Evolutionary conservation across 2,329 filamentous ascomycete genomes (phyloP).

Genomic region (Monilinia laxa): DNA sequence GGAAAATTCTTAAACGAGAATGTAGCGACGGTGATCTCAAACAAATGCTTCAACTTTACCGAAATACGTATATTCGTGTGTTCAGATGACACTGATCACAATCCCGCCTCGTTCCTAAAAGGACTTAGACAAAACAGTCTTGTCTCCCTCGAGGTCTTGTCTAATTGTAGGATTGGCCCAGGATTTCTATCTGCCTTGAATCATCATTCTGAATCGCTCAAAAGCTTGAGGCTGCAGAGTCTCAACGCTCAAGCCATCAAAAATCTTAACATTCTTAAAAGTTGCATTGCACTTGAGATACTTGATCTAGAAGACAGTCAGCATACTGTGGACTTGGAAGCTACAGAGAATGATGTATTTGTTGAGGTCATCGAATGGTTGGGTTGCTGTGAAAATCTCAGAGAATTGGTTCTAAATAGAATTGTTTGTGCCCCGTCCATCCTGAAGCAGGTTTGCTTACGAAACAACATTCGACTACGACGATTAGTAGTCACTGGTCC

Average conservation of each 20-base stretch:
- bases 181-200: constrained; percentile 55
- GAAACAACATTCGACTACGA: constrained; percentile 48
- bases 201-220: constrained; percentile 55
- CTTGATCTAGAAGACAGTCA: constrained; percentile 49
- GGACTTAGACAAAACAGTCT: constrained; percentile 57
- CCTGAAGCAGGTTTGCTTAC: constrained; percentile 49
- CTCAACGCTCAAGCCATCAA: constrained; percentile 50
- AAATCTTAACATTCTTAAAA: constrained; percentile 49
- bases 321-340: constrained; percentile 48
- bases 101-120: constrained; percentile 58
- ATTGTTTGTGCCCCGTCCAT: constrained; percentile 55
- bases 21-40: constrained; percentile 53
- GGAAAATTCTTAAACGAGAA: constrained; percentile 58
- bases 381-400: constrained; percentile 51
- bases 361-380: constrained; percentile 55
- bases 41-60: constrained; percentile 60
- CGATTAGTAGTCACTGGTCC: constrained; percentile 52
- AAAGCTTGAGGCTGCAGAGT: constrained; percentile 50
- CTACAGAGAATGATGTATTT: constrained; percentile 53
- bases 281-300: constrained; percentile 49
- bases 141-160: constrained; percentile 57
- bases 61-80: constrained; percentile 57
- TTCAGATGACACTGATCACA: constrained; percentile 46
- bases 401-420: constrained; percentile 50
- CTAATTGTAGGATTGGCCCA: constrained; percentile 53